Evolutionary conservation across 2,329 filamentous ascomycete genomes (phyloP), one percentile per base, ranked within the genome.

Genomic region (Colletotrichum theobromicola): DNA sequence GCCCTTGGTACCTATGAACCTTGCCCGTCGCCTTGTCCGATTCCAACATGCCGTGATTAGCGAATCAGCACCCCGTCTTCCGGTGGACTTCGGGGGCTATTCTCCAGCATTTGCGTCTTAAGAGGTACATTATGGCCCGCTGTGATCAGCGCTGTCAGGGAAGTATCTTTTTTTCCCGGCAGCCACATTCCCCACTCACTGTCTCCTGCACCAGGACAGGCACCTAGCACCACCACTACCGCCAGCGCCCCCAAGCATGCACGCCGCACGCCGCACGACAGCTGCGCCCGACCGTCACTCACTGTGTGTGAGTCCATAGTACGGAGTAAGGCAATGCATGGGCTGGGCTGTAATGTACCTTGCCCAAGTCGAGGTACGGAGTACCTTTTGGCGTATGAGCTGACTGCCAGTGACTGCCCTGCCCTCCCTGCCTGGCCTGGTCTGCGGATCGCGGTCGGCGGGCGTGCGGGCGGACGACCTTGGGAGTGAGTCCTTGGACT

Each of bases 11-110:
- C 66, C 71, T 32, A 42, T 35, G 67, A 74, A 64, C 71, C 67
- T 57, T 74, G 72, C 55, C 55, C 8, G 26, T 72, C 72, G 67
- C 72, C 57, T 60, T 42, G 60, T 4, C 71, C 67, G 71, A 65
- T 61, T 61, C 30, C 35, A 57, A 30, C 63, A 57, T 16, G n/a
- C 16, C 35, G 24, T 74, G 67, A 61, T 70, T 65, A 74, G 60
- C 71, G 71, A 74, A 74, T 71, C 21, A 74, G 34, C 71, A 71
- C 15, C 71, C 32, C 28, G 24, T 46, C 42, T n/a, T 46, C 13
- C 26, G 30, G 55, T 37, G 53, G 34, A 18, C 66, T 46, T 60
- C 66, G 64, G 30, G 42, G 37, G 21, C 10, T 35, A 24, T 46
- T 10, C 21, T 53, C 21, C 55, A 53, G 28, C 63, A 16, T 24